Percentiles rank a stretch among this genome's conserved stretches.
Evolutionary conservation across 805 yeast species (phyloP).

Genomic region (Lipomyces japonicus): DNA sequence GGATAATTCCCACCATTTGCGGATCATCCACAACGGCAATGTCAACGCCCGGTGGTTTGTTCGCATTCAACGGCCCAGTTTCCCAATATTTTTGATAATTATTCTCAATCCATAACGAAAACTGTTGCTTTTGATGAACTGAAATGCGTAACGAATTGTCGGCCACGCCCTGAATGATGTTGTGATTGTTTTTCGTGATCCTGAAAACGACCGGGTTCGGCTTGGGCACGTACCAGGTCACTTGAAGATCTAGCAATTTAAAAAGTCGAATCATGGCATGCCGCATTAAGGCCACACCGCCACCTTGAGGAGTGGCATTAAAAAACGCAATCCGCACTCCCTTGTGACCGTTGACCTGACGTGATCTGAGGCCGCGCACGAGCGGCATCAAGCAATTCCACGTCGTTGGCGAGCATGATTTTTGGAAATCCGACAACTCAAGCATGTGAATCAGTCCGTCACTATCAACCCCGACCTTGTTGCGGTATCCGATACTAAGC

Average conservation of each 20-base stretch:
- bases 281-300: slow-evolving; percentile 29
- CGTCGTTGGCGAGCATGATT: slow-evolving; percentile 16
- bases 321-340: slow-evolving; percentile 26
- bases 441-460: slow-evolving; percentile 24
- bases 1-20: slow-evolving; percentile 21
- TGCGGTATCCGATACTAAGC: slow-evolving; percentile 22
- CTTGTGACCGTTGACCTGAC: slow-evolving; percentile 14
- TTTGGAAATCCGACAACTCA: slow-evolving; percentile 14
- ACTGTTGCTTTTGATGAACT: slow-evolving; percentile 18
- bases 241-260: slow-evolving; percentile 17
- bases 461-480: slow-evolving; percentile 24
- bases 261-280: slow-evolving; percentile 25
- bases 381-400: slow-evolving; percentile 21
- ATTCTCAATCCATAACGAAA: slow-evolving; percentile 19
- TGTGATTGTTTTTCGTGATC: slow-evolving; percentile 28
- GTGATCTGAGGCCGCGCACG: slow-evolving; percentile 8
- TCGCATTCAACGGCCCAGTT: slow-evolving; percentile 13
- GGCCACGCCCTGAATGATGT: slow-evolving; percentile 28
- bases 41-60: slow-evolving; percentile 27
- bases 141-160: slow-evolving; percentile 13
- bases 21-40: slow-evolving; percentile 28
- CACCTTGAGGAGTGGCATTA: slow-evolving; percentile 29
- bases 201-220: slow-evolving; percentile 28
- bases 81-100: slow-evolving; percentile 25
- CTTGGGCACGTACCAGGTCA: slow-evolving; percentile 28